These are phyloP conservation scores for Phytophthora kernoviae DNA, from an alignment of 352 stramenopile species.

Conservation along the genomic window DNA sequence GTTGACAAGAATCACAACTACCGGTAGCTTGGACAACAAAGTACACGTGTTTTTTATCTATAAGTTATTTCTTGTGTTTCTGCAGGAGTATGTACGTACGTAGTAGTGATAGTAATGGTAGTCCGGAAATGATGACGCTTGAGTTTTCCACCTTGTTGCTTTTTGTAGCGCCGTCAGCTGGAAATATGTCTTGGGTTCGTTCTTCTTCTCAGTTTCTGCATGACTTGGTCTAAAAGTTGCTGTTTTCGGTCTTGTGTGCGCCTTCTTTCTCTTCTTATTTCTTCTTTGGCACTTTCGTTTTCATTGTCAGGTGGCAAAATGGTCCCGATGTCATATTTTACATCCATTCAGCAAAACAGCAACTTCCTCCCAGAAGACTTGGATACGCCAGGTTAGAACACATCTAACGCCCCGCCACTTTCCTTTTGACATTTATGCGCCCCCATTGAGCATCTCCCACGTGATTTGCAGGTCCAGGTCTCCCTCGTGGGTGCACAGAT, in stretches of 20 bases:
- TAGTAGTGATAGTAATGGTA: slow-evolving; percentile 27
- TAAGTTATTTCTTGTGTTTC: slow-evolving; percentile 61
- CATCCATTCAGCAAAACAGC: slow-evolving; percentile 41
- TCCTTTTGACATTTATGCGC: slow-evolving; percentile 32
- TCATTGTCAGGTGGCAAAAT: slow-evolving; percentile 28
- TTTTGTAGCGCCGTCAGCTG: neutral
- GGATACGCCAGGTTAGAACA: neutral
- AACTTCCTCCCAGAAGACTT: slow-evolving; percentile 4
- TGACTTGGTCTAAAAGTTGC: too few relatives aligned
- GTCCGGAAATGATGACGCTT: slow-evolving; percentile 16
- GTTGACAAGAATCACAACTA: neutral
- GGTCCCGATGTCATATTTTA: slow-evolving; percentile 42
- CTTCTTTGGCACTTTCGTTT: slow-evolving; percentile 11
- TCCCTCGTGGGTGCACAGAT: slow-evolving; percentile 82
- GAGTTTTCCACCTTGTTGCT: slow-evolving; percentile 9
- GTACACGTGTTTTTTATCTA: slow-evolving; percentile 43
- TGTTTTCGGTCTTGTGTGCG: neutral
- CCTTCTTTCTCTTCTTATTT: slow-evolving; percentile 1
- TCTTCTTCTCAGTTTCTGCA: neutral
- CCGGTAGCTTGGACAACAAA: slow-evolving; percentile 20
- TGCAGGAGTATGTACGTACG: slow-evolving; percentile 26
- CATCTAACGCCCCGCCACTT: neutral
- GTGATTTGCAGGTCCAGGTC: slow-evolving; percentile 87
- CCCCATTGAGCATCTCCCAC: slow-evolving; percentile 78
- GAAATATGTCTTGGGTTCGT: neutral